phyloP scores from a whole-genome alignment of 805 yeast species.

The Saccharomycopsis sp. region DNA sequence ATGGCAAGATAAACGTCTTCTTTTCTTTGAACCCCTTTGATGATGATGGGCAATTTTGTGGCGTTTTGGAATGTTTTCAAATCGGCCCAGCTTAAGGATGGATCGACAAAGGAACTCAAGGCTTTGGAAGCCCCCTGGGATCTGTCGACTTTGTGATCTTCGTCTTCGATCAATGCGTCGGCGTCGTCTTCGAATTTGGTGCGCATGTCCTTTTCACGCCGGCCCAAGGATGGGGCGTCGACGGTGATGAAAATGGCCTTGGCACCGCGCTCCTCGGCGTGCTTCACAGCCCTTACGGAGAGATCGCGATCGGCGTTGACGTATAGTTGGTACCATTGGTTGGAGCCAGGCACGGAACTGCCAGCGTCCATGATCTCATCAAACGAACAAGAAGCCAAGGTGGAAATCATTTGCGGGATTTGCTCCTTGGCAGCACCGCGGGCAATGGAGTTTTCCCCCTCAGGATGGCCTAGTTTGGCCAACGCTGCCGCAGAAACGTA shows the following conservation, averaged over 20 bases:
- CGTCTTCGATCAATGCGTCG: constrained; percentile 31
- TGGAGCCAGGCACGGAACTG: constrained; percentile 28
- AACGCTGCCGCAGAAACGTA: constrained; percentile 43
- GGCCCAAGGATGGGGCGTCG: constrained; percentile 47
- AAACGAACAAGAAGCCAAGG: constrained; percentile 32
- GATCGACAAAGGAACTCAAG: constrained; percentile 19
- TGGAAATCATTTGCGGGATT: constrained; percentile 41
- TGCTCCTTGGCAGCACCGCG: constrained; percentile 33
- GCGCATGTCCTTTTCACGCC: constrained; percentile 42
- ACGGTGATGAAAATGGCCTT: constrained; percentile 46
- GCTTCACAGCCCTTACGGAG: constrained; percentile 27
- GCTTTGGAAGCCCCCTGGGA: constrained; percentile 55
- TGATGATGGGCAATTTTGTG: constrained; percentile 38
- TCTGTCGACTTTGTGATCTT: constrained; percentile 42
- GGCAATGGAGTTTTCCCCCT: constrained; percentile 36
- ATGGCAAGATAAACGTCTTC: constrained; percentile 58
- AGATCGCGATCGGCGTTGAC: constrained; percentile 33
- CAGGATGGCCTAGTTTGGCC: constrained; percentile 35
- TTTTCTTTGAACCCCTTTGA: constrained; percentile 59
- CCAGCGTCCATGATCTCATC: constrained; percentile 34
- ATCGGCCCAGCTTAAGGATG: constrained; percentile 30
- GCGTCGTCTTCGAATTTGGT: constrained; percentile 22
- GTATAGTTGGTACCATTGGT: constrained; percentile 43
- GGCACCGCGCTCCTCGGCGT: constrained; percentile 32
- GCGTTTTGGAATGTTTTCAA: constrained; percentile 25